Evolutionary conservation across 371 early-diverging fungal genomes (phyloP).

Genomic region (Lichtheimia hyalospora): DNA sequence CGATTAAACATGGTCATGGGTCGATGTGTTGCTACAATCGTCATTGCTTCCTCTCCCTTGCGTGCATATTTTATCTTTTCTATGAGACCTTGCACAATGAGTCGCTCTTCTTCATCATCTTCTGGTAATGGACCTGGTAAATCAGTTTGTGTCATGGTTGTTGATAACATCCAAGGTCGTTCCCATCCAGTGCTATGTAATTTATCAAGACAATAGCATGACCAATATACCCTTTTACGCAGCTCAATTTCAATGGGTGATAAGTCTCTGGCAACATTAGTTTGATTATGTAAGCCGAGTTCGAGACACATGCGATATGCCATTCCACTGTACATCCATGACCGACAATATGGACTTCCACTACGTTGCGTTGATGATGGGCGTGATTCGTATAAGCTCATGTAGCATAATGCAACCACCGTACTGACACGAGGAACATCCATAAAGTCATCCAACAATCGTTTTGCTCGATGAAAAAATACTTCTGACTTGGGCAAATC

Average conservation of each 20-base stretch:
- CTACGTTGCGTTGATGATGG: slow-evolving; percentile 14
- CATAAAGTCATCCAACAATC: slow-evolving; percentile 46
- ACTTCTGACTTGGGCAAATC: slow-evolving; percentile 14
- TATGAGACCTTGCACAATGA: slow-evolving; percentile 3
- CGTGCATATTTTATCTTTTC: slow-evolving; percentile 8
- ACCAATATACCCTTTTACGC: slow-evolving; percentile 30
- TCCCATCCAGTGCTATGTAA: slow-evolving; percentile 30
- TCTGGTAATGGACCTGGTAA: slow-evolving; percentile 5
- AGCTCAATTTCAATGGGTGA: slow-evolving; percentile 18
- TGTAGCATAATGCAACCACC: slow-evolving; percentile 29
- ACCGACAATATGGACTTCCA: slow-evolving; percentile 20
- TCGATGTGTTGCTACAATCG: not conserved
- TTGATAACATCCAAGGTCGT: slow-evolving; percentile 35
- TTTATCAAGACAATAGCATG: slow-evolving; percentile 36
- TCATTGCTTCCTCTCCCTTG: slow-evolving; percentile 9
- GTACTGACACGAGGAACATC: slow-evolving; percentile 48
- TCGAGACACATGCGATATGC: slow-evolving; percentile 49
- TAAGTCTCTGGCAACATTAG: slow-evolving; percentile 12
- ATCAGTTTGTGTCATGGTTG: slow-evolving; percentile 9
- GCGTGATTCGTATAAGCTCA: slow-evolving; percentile 33
- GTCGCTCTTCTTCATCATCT: slow-evolving; percentile 11
- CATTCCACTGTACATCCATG: slow-evolving; percentile 48
- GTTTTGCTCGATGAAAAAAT: slow-evolving; percentile 38
- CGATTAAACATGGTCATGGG: not conserved
- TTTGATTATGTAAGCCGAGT: slow-evolving; percentile 36